A percentile compares a stretch with the other conserved stretches of the same genome.
Conservation (phyloP, 2,329 filamentous ascomycete genomes). For the Aspergillus flavus region DNA sequence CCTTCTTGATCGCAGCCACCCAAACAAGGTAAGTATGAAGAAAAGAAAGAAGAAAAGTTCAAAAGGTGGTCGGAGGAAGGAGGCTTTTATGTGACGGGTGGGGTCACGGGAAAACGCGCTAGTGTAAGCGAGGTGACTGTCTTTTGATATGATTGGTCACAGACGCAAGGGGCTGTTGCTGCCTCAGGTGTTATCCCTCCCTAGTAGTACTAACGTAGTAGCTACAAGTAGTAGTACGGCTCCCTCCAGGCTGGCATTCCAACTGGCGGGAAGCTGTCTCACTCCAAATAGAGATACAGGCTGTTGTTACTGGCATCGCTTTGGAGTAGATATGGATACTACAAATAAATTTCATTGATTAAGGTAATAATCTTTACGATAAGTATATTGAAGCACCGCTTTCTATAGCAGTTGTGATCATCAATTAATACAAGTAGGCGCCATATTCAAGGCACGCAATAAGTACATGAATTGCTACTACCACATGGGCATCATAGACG, state of each 20-base stretch:
- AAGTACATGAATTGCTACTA: constrained; percentile 9
- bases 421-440: not conserved
- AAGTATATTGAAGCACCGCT: not conserved
- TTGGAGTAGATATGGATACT: not conserved
- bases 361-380: not conserved
- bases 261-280: not conserved
- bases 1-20: constrained; percentile 51
- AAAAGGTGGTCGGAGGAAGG: constrained; percentile 30
- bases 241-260: too few species aligned
- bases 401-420: not conserved
- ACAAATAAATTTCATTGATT: not conserved
- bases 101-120: constrained; percentile 11
- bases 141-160: constrained; percentile 9
- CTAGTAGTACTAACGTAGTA: too few species aligned
- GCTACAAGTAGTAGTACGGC: too few species aligned
- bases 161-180: not conserved
- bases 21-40: constrained; percentile 57
- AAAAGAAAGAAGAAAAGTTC: constrained; percentile 44
- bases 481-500: not conserved
- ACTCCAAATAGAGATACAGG: too few species aligned
- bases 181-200: not conserved
- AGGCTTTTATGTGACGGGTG: constrained; percentile 21
- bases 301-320: not conserved
- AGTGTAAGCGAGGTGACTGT: constrained; percentile 21
- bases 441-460: constrained; percentile 6